These are phyloP conservation scores for Bipolaris oryzae DNA, from an alignment of 2,329 filamentous ascomycete genomes.

Conservation along the genomic window DNA sequence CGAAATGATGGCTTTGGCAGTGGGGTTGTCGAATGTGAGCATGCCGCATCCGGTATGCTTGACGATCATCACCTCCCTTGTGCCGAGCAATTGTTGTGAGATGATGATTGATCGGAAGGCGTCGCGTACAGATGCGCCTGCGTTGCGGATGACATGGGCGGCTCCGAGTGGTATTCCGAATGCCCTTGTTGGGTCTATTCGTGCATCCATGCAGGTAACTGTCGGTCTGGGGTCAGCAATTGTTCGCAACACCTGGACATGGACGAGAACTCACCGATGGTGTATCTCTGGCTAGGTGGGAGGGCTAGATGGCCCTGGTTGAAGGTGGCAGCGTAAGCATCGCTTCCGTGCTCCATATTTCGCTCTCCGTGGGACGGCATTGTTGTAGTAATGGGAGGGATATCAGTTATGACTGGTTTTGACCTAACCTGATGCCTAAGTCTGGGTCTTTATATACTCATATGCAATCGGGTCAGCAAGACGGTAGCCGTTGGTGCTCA, in stretches of 20 bases:
- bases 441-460: slow-evolving; percentile 4
- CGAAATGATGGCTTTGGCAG: slow-evolving; percentile 61
- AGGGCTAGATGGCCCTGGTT: slow-evolving; percentile 69
- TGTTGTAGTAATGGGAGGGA: background rate
- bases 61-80: slow-evolving; percentile 73
- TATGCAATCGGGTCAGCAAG: background rate
- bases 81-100: slow-evolving; percentile 78
- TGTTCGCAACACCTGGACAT: background rate
- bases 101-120: slow-evolving; percentile 77
- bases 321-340: slow-evolving; percentile 64
- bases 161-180: slow-evolving; percentile 76
- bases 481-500: background rate
- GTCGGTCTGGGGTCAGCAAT: background rate
- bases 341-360: slow-evolving; percentile 64
- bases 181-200: slow-evolving; percentile 69
- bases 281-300: slow-evolving; percentile 72
- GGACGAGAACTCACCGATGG: slow-evolving; percentile 57
- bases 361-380: slow-evolving; percentile 58
- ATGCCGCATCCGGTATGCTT: slow-evolving; percentile 79
- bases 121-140: slow-evolving; percentile 66
- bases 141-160: slow-evolving; percentile 78
- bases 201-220: slow-evolving; percentile 85
- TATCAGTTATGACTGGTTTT: background rate
- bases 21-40: slow-evolving; percentile 69
- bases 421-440: background rate